Evolutionary conservation across 768 basidiomycete species (phyloP).

Genomic region (Dendrothele bispora): DNA sequence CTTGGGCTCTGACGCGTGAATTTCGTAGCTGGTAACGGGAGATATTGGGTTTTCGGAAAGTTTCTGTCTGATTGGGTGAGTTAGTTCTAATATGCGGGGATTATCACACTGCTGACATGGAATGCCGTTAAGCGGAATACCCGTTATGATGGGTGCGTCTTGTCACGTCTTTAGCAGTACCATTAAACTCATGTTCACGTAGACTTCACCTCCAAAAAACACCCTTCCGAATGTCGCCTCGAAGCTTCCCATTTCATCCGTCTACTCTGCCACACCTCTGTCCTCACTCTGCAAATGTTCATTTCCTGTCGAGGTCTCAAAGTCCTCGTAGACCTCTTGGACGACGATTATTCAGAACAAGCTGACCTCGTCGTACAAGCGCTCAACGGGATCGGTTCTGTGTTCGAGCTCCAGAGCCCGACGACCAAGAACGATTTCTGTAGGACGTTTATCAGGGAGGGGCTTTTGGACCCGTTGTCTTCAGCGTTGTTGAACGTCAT

Average conservation of each 20-base stretch:
- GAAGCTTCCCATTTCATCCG: conserved; percentile 96
- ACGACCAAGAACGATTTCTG: conserved; percentile 99
- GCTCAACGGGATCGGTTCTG: conserved; percentile 90
- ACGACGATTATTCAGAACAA: conserved; percentile 94
- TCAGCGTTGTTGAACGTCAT: conserved; percentile 89
- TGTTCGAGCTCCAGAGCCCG: conserved; percentile 94
- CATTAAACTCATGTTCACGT: no score
- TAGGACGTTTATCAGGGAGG: conserved; percentile 96
- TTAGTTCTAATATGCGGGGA: not conserved
- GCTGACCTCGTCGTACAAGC: conserved; percentile 90
- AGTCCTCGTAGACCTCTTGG: conserved; percentile 92
- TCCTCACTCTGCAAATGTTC: conserved; percentile 96
- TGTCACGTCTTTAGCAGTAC: not conserved
- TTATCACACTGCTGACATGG: conserved; percentile 3
- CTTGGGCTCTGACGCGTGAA: conserved; percentile 33
- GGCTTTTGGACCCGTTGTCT: conserved; percentile 89
- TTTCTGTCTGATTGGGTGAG: conserved; percentile 87
- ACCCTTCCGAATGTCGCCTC: conserved; percentile 88
- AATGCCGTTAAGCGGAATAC: conserved; percentile 68
- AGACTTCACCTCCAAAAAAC: conserved; percentile 95
- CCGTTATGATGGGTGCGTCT: conserved; percentile 84
- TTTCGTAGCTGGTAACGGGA: conserved; percentile 55
- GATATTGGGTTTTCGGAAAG: conserved; percentile 90
- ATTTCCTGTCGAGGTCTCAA: conserved; percentile 98
- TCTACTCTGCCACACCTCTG: conserved; percentile 87